Percentiles rank a stretch among this genome's conserved stretches.
Evolutionary conservation across 306 rosid species (phyloP).

Genomic region (Argentina anserina): DNA sequence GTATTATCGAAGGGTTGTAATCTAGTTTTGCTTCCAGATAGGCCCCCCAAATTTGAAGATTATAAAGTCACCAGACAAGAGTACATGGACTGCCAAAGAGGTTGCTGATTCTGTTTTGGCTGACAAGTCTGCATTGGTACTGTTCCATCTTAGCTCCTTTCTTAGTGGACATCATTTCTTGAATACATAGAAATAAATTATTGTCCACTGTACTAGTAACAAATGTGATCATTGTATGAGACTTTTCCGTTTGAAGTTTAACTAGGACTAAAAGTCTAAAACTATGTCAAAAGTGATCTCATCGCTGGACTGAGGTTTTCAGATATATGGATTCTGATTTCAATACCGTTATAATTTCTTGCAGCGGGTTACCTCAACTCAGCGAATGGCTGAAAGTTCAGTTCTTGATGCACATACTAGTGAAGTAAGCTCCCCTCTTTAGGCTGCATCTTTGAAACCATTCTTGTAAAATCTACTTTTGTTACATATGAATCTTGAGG

Average conservation of each 20-base stretch:
- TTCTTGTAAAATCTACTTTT: background rate
- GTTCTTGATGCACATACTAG: constrained; percentile 78
- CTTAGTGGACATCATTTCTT: background rate
- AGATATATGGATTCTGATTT: background rate
- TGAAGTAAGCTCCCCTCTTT: constrained; percentile 52
- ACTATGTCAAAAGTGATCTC: background rate
- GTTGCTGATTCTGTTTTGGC: constrained; percentile 97
- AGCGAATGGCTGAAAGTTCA: constrained; percentile 90
- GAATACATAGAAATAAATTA: background rate
- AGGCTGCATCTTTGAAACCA: background rate
- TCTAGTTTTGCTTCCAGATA: constrained; percentile 56
- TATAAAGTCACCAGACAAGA: constrained; percentile 75
- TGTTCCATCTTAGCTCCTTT: background rate
- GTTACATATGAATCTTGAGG: constrained; percentile 20
- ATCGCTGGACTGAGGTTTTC: background rate
- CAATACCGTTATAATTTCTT: constrained; percentile 12
- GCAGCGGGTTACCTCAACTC: constrained; percentile 94
- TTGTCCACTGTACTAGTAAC: background rate
- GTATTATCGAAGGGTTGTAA: constrained; percentile 28
- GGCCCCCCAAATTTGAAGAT: constrained; percentile 79
- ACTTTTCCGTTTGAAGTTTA: background rate
- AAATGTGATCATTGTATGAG: background rate
- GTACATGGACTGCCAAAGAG: constrained; percentile 77
- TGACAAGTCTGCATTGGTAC: constrained; percentile 91
- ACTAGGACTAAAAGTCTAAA: background rate